A percentile compares a stretch with the other conserved stretches of the same genome.
Evolutionary conservation across 2,329 filamentous ascomycete species (phyloP).

Genomic region (Aspergillus sp.): DNA sequence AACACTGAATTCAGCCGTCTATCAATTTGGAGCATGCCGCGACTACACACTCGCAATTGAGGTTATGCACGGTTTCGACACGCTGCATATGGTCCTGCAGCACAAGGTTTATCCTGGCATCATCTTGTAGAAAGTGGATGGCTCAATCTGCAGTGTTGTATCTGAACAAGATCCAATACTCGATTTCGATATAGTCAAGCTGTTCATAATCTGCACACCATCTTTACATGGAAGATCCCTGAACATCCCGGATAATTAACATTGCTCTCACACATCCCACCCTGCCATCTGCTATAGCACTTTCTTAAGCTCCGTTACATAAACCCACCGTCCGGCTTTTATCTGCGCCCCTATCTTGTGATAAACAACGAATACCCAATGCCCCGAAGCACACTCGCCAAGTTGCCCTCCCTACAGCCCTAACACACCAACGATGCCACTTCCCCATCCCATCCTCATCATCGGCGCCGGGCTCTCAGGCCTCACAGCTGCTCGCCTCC

Average conservation of each 20-base stretch:
- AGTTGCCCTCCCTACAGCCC: not conserved
- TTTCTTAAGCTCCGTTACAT: not conserved
- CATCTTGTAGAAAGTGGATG: no score
- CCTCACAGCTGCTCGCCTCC: slow-evolving; percentile 5
- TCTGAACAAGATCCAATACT: no score
- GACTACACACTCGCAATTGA: no score
- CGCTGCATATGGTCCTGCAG: no score
- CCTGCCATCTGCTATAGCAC: not conserved
- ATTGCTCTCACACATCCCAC: not conserved
- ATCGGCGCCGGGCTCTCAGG: slow-evolving; percentile 13
- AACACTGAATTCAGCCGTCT: no score
- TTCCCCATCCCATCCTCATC: not conserved
- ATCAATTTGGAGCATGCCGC: no score
- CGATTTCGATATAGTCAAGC: no score
- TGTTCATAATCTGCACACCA: not conserved
- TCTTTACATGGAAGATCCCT: not conserved
- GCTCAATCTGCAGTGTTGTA: no score
- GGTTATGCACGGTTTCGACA: no score
- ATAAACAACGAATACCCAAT: not conserved
- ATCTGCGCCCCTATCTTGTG: not conserved
- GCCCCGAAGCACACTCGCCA: not conserved
- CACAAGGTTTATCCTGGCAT: no score
- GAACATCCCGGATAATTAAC: not conserved
- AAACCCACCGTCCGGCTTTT: slow-evolving; percentile 1
- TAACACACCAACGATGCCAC: not conserved